Percentiles rank a stretch among this genome's conserved stretches.
Evolutionary conservation across 2,329 filamentous ascomycete species (phyloP).

Genomic region (Clarireedia homoeocarpa): DNA sequence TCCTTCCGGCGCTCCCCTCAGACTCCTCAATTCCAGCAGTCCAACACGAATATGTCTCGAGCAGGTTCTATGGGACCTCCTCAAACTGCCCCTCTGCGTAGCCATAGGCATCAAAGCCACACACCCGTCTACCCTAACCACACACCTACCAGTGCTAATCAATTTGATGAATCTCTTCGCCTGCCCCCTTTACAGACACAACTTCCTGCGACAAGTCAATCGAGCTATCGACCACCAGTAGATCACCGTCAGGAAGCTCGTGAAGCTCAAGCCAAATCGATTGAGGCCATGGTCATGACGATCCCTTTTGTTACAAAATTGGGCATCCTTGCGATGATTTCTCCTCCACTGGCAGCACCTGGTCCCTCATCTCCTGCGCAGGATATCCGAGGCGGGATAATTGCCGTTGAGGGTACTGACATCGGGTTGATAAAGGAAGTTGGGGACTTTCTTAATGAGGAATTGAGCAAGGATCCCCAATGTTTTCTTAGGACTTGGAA

Average conservation of each 20-base stretch:
- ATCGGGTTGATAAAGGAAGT: conserved; percentile 43
- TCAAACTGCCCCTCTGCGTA: conserved; percentile 21
- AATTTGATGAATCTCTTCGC: conserved; percentile 29
- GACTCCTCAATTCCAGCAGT: conserved; percentile 28
- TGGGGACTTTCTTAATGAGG: conserved; percentile 49
- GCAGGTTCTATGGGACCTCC: conserved; percentile 26
- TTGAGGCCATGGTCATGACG: conserved; percentile 66
- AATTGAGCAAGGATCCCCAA: conserved; percentile 23
- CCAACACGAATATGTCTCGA: conserved; percentile 13
- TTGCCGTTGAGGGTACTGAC: conserved; percentile 74
- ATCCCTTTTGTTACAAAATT: conserved; percentile 72
- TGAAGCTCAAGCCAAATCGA: conserved; percentile 36
- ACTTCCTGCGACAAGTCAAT: conserved; percentile 30
- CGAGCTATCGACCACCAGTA: conserved; percentile 28
- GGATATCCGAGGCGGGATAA: conserved; percentile 63
- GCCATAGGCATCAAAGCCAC: conserved; percentile 16
- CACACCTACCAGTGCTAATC: conserved; percentile 4
- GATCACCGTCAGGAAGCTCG: conserved; percentile 27
- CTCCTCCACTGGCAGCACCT: conserved; percentile 51
- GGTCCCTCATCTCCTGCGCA: conserved; percentile 29
- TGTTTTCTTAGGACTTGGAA: conserved; percentile 26
- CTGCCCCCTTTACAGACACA: conserved; percentile 29
- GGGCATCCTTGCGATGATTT: conserved; percentile 66
- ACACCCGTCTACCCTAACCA: conserved; percentile 19
- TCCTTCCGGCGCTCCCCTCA: conserved; percentile 24